Evolutionary conservation across 2,329 filamentous ascomycete species (phyloP).

Genomic region (Microsporum ferrugineum): DNA sequence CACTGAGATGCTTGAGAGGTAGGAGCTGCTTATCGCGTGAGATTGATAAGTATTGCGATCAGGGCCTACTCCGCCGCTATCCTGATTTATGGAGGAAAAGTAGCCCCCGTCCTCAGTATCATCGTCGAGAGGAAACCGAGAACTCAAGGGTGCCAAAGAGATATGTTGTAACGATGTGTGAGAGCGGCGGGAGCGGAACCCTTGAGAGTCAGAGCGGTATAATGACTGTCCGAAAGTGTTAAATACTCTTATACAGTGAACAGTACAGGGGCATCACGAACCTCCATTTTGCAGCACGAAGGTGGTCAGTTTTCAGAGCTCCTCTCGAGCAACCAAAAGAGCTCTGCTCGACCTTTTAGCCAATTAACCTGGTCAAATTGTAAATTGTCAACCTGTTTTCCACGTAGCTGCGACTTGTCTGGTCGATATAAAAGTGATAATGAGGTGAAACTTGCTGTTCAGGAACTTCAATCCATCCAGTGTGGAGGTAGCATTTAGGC

Average conservation of each 20-base stretch:
- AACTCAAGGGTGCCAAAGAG: constrained; percentile 49
- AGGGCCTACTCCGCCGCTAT: constrained; percentile 13
- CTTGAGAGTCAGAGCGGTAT: constrained; percentile 18
- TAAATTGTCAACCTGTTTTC: background rate
- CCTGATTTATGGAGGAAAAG: constrained; percentile 17
- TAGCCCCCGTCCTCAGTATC: constrained; percentile 27
- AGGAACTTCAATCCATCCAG: background rate
- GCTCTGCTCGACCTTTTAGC: background rate
- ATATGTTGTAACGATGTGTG: constrained; percentile 49
- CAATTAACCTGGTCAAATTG: background rate
- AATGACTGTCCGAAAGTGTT: constrained; percentile 10
- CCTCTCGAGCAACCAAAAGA: background rate
- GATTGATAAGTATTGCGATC: constrained; percentile 24
- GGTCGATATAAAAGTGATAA: background rate
- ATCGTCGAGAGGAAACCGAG: constrained; percentile 43
- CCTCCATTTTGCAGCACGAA: background rate
- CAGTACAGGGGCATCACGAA: background rate
- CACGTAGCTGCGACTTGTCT: background rate
- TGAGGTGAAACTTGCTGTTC: background rate
- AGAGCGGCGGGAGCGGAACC: constrained; percentile 41
- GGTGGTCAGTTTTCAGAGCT: background rate
- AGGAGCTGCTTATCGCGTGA: constrained; percentile 23
- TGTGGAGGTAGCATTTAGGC: background rate
- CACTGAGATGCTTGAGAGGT: constrained; percentile 33
- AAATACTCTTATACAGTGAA: background rate